These are phyloP conservation scores for Oryza nivara DNA, from an alignment of 176 grass and related monocot genomes.

Conservation along the genomic window DNA sequence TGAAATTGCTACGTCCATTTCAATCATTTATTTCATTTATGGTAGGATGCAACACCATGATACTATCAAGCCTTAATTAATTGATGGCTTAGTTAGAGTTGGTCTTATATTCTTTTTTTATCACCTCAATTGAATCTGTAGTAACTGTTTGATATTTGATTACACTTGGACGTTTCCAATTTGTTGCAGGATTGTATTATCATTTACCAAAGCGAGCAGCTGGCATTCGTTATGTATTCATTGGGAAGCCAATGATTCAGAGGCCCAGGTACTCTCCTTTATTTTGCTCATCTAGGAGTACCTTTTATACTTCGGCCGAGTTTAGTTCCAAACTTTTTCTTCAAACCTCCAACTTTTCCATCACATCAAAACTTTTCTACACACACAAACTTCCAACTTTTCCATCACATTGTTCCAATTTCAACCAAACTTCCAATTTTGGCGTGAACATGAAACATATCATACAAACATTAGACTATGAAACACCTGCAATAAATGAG, in stretches of 20 bases:
- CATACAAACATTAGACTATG: not conserved
- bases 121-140: slow-evolving; percentile 9
- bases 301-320: not conserved
- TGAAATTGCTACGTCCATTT: not conserved
- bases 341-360: no score
- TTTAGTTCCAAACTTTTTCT: no score
- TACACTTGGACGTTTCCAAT: slow-evolving; percentile 32
- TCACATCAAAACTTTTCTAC: no score
- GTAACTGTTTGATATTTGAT: slow-evolving; percentile 40
- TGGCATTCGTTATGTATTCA: slow-evolving; percentile 97
- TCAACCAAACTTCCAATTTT: no score
- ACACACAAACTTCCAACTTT: no score
- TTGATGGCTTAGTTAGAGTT: not conserved
- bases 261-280: slow-evolving; percentile 73
- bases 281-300: slow-evolving; percentile 16
- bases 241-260: slow-evolving; percentile 93
- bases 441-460: not conserved
- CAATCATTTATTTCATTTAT: not conserved
- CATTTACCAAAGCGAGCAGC: slow-evolving; percentile 91
- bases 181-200: slow-evolving; percentile 87
- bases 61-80: slow-evolving; percentile 17
- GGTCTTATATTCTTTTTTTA: slow-evolving; percentile 10
- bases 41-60: slow-evolving; percentile 7
- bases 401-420: no score
- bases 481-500: not conserved